phyloP scores from a whole-genome alignment of 257 asterid species.

The Fraxinus excelsior region DNA sequence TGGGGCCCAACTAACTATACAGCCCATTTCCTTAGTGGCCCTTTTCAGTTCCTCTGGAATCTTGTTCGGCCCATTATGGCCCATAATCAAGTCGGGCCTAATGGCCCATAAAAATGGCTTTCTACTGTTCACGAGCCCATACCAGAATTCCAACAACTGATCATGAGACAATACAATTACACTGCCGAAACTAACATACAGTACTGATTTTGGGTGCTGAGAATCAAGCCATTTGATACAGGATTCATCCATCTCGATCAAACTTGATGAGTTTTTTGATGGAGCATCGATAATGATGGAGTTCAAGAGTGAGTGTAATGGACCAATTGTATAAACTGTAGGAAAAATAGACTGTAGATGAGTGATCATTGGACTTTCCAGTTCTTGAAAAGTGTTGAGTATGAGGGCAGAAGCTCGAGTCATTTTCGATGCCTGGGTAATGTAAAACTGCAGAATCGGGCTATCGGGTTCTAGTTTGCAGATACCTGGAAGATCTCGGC shows the following conservation, averaged over 20 bases:
- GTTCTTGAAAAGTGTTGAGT: conserved; percentile 46
- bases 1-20: conserved; percentile 42
- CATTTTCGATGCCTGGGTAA: conserved; percentile 32
- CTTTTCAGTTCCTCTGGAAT: conserved; percentile 26
- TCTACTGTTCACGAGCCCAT: conserved; percentile 35
- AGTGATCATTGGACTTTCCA: conserved; percentile 32
- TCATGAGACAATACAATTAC: conserved; percentile 18
- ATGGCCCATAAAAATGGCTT: conserved; percentile 41
- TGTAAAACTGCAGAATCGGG: conserved; percentile 31
- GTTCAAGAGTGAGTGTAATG: conserved; percentile 26
- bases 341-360: conserved; percentile 44
- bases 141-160: conserved; percentile 38
- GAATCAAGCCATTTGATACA: conserved; percentile 45
- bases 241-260: conserved; percentile 26
- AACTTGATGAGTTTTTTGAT: conserved; percentile 25
- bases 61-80: conserved; percentile 18
- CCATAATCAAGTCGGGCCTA: conserved; percentile 32
- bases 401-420: conserved; percentile 41
- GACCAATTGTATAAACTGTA: conserved; percentile 43
- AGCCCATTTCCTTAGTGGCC: conserved; percentile 22
- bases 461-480: conserved; percentile 27
- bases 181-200: conserved; percentile 47
- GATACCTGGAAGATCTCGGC: conserved; percentile 42
- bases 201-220: conserved; percentile 36
- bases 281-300: background rate